Evolutionary conservation across 805 yeast genomes (phyloP), one percentile per base, ranked within the genome.

Genomic region (Yamadazyma tumulicola): DNA sequence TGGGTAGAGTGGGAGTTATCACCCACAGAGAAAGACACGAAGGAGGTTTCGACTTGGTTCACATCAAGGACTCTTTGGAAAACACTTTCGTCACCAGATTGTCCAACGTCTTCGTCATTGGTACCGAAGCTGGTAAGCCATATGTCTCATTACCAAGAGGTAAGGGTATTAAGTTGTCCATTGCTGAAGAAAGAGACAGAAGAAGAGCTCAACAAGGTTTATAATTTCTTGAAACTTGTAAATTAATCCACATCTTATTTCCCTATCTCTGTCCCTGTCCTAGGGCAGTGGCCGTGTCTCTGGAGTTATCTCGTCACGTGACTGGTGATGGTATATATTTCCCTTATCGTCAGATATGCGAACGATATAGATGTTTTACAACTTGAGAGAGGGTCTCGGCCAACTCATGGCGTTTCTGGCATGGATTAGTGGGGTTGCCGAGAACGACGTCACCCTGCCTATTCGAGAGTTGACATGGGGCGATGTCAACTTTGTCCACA

Each of bases 401-500:
- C n/a, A n/a, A n/a, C n/a, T n/a, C n/a, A n/a, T n/a, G n/a, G n/a
- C n/a, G n/a, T n/a, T n/a, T n/a, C n/a, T n/a, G n/a, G n/a, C n/a
- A n/a, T n/a, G n/a, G n/a, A n/a, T n/a, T n/a, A n/a, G n/a, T n/a
- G n/a, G n/a, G n/a, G n/a, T n/a, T n/a, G n/a, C n/a, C n/a, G n/a
- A n/a, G n/a, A n/a, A n/a, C n/a, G n/a, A n/a, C n/a, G n/a, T n/a
- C n/a, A n/a, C n/a, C n/a, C n/a, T n/a, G n/a, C n/a, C 21, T 8
- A 28, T 28, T 15, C 7, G 93, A 33, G 73, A 74, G n/a, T 49
- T 88, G 19, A 51, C 57, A 8, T 70, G 88, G 74, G 88, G 89
- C 0, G 75, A 80, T 37, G 38, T 93, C 30, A 91, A 93, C 61
- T 85, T 93, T 48, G 50, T 91, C 17, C 97, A 91, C 51, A 89